Evolutionary conservation across 768 basidiomycete genomes (phyloP), one percentile per base, ranked within the genome.

Genomic region (Phanerodontia chrysosporium): DNA sequence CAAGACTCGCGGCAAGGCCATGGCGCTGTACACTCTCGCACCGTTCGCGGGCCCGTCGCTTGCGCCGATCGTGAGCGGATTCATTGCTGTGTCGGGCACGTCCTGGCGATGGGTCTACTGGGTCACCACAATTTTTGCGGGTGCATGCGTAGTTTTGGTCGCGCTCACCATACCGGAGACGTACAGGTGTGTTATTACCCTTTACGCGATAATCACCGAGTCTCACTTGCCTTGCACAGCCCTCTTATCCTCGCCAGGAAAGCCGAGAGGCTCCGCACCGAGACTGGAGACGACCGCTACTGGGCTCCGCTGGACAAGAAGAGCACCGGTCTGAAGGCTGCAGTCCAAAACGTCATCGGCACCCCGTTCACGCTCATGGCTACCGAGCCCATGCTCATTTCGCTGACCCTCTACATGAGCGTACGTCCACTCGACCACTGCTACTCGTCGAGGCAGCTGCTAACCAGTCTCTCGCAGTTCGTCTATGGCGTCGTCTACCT

Each of bases 41-140:
- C 69, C 87, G 0, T 90, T 90, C 66, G 80, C 84, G 2, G 89
- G 86, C 36, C 87, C 86, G 3, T 78, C 80, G 30, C 64, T 75
- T 8, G 51, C 35, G 24, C 71, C 71, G 0, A 65, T 64, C 4
- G 64, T 72, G 29, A 65, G 75, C 21, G 78, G 77, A 28, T 73
- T 62, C 39, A 78, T 77, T 62, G 65, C 73, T 0, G 72, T 73
- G 14, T 57, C 67, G 30, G 73, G 73, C 35, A 70, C 78, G 0
- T 80, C 79, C 1, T 90, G 87, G 84, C 75, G 84, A 39, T 87
- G 83, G 83, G 66, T 86, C 9, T 90, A 85, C 69, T 87, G 84
- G 84, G 74, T 86, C 45, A 70, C 83, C 49, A 72, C 84, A 18
- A 74, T 81, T 27, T 86, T 87, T 64, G 79, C 83, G 27, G 79